These are phyloP conservation scores for Alternaria longipes DNA, from an alignment of 2,329 filamentous ascomycete species.

Conservation along the genomic window DNA sequence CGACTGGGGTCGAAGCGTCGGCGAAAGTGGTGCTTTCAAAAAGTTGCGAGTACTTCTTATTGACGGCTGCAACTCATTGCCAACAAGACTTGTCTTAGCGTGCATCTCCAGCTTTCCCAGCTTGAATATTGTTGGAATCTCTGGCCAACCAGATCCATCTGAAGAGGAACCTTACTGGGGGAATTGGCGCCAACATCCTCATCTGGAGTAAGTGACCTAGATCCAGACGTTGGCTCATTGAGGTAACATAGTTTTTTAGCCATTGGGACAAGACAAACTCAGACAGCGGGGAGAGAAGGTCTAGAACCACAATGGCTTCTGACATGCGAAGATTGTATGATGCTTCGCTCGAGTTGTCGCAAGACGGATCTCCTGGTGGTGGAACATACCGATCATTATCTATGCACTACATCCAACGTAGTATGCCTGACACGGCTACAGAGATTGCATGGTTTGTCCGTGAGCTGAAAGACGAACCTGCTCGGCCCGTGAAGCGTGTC, in stretches of 20 bases:
- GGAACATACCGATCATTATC: conserved; percentile 7
- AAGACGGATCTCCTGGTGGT: not conserved
- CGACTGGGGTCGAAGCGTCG: conserved; percentile 32
- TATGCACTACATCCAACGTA: conserved; percentile 6
- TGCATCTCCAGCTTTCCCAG: conserved; percentile 24
- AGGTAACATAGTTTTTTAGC: conserved; percentile 4
- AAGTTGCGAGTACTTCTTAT: conserved; percentile 29
- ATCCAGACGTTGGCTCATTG: not conserved
- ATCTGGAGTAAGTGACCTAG: not conserved
- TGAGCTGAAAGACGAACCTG: not conserved
- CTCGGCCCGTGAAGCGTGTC: not conserved
- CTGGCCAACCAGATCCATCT: not conserved
- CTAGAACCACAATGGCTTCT: conserved; percentile 11
- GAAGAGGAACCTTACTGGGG: not conserved
- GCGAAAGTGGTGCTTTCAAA: conserved; percentile 27
- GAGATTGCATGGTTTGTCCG: conserved; percentile 21
- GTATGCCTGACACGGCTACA: not conserved
- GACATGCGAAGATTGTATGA: conserved; percentile 28
- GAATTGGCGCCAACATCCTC: conserved; percentile 9
- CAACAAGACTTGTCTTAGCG: conserved; percentile 11
- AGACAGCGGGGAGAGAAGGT: conserved; percentile 10
- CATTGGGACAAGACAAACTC: not conserved
- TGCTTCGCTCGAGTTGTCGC: conserved; percentile 4
- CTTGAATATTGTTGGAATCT: conserved; percentile 26
- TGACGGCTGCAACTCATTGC: conserved; percentile 13